These are phyloP conservation scores for Aspergillus leporis DNA, from an alignment of 495 filamentous ascomycete genomes.

Conservation along the genomic window DNA sequence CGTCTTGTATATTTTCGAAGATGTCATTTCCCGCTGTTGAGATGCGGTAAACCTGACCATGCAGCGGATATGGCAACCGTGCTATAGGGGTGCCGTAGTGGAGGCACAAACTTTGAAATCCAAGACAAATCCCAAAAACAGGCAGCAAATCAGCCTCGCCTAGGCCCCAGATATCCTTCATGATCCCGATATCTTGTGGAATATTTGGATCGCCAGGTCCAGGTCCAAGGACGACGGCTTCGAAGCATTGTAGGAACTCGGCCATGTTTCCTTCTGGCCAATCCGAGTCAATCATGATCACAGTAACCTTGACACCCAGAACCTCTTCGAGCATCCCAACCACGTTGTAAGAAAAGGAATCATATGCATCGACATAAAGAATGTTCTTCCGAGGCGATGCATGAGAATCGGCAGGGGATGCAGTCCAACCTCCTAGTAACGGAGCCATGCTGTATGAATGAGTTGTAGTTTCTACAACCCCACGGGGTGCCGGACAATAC, in stretches of 20 bases:
- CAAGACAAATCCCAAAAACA: slow-evolving; percentile 86
- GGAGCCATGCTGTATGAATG: slow-evolving; percentile 33
- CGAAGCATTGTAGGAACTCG: slow-evolving; percentile 58
- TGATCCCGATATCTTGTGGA: slow-evolving; percentile 72
- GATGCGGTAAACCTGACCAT: slow-evolving; percentile 75
- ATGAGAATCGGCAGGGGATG: slow-evolving; percentile 5
- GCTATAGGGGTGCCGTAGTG: slow-evolving; percentile 65
- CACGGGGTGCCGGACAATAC: slow-evolving; percentile 7
- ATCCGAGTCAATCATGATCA: slow-evolving; percentile 68
- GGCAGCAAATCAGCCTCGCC: slow-evolving; percentile 59
- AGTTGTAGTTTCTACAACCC: neutral
- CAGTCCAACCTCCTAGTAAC: slow-evolving; percentile 34
- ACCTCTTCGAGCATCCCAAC: slow-evolving; percentile 69
- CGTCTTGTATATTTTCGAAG: slow-evolving; percentile 53
- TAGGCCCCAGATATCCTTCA: slow-evolving; percentile 74
- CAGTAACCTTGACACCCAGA: slow-evolving; percentile 63
- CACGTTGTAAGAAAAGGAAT: slow-evolving; percentile 96
- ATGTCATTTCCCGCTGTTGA: slow-evolving; percentile 51
- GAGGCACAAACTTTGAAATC: slow-evolving; percentile 80
- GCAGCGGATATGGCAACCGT: slow-evolving; percentile 65
- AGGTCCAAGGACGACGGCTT: slow-evolving; percentile 78
- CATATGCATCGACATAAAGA: slow-evolving; percentile 90
- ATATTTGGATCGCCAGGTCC: slow-evolving; percentile 68
- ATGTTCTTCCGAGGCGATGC: slow-evolving; percentile 46
- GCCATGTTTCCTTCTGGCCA: slow-evolving; percentile 45